Percentiles rank a stretch among this genome's conserved stretches.
Conservation (phyloP, 768 basidiomycete species). For the Leccinum olivaceopallidum region DNA sequence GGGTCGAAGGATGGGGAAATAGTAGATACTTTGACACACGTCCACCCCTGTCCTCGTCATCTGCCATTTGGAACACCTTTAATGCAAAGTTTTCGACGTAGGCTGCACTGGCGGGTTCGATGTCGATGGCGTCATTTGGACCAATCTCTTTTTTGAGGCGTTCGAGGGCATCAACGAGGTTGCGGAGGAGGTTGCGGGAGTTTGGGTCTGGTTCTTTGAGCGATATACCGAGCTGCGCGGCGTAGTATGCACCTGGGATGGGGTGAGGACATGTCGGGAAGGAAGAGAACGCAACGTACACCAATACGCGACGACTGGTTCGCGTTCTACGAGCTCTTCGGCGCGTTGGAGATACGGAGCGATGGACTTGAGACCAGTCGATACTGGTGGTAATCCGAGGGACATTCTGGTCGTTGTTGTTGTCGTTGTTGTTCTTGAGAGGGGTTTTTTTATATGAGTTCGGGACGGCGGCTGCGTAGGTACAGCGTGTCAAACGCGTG, state of each 20-base stretch:
- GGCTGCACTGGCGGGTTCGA: slow-evolving; percentile 79
- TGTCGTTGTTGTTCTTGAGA: not conserved
- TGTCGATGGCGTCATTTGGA: slow-evolving; percentile 75
- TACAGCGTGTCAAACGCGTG: slow-evolving; percentile 11
- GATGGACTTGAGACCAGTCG: slow-evolving; percentile 63
- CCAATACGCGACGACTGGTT: slow-evolving; percentile 92
- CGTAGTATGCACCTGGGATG: slow-evolving; percentile 81
- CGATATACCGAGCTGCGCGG: slow-evolving; percentile 83
- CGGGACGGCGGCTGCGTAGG: slow-evolving; percentile 3
- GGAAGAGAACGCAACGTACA: slow-evolving; percentile 53
- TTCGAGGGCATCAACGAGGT: slow-evolving; percentile 78
- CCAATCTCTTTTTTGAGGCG: slow-evolving; percentile 75
- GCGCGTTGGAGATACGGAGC: slow-evolving; percentile 87
- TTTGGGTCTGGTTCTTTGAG: slow-evolving; percentile 64
- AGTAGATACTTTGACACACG: slow-evolving; percentile 65
- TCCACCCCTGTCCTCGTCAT: slow-evolving; percentile 86
- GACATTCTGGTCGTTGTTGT: slow-evolving; percentile 23
- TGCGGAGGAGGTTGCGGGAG: slow-evolving; percentile 68
- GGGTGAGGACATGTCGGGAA: slow-evolving; percentile 3
- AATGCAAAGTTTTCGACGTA: slow-evolving; percentile 96
- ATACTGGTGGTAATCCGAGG: slow-evolving; percentile 60
- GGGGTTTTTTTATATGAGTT: not conserved
- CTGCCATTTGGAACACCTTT: slow-evolving; percentile 84
- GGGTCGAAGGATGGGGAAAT: not conserved
- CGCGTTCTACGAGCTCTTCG: slow-evolving; percentile 77